phyloP scores from a whole-genome alignment of 352 stramenopile genomes.

The Globisporangium paroecandrum region DNA sequence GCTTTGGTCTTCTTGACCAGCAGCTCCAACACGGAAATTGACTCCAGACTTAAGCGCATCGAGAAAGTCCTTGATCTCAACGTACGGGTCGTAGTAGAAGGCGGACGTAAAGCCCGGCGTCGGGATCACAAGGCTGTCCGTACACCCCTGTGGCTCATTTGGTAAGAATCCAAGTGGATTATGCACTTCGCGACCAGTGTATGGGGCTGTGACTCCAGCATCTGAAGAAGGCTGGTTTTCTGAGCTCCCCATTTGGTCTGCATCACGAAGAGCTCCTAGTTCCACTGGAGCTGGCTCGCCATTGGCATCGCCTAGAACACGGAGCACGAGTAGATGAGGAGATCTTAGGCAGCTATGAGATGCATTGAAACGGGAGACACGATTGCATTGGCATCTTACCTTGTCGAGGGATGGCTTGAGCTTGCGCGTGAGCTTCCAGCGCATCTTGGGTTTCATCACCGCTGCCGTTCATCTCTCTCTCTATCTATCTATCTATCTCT shows the following conservation, averaged over 20 bases:
- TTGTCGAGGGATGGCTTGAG: not conserved
- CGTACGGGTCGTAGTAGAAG: constrained; percentile 17
- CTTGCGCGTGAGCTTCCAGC: not conserved
- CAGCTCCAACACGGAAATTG: not conserved
- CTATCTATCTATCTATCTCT: not conserved
- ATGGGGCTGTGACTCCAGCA: not conserved
- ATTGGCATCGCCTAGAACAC: not conserved
- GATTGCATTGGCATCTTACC: not conserved
- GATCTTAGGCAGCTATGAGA: not conserved
- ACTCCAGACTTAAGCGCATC: constrained; percentile 3
- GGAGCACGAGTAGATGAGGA: not conserved
- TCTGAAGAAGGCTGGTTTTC: not conserved
- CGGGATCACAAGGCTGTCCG: not conserved
- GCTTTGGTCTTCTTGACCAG: not conserved
- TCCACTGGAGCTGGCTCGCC: not conserved
- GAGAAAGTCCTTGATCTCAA: constrained; percentile 18
- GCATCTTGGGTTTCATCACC: not conserved
- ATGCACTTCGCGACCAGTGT: not conserved
- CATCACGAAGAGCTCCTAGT: not conserved
- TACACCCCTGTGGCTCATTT: not conserved
- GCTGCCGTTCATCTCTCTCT: constrained; percentile 8
- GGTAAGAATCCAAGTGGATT: not conserved
- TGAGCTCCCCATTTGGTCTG: not conserved
- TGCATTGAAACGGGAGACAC: not conserved
- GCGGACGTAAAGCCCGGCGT: constrained; percentile 17